Evolutionary conservation across 805 yeast species (phyloP), one percentile per base, ranked within the genome.

Genomic region (Metschnikowia drakensbergensis): DNA sequence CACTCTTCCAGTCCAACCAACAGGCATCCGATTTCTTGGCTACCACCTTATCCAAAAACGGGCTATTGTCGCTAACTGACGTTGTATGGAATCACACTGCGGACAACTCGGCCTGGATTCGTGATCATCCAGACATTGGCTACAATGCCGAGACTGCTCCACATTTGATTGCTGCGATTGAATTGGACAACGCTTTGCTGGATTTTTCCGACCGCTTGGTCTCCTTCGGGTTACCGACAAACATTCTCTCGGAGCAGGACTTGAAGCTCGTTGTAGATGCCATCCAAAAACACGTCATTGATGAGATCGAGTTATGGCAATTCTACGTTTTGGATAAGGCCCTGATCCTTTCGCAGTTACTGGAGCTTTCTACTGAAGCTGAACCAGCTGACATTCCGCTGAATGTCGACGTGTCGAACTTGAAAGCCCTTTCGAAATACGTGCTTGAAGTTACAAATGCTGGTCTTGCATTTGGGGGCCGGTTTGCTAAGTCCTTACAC

Each of bases 51-150:
- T 56, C 69, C 22, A 69, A 83, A 26, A 74, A 84, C 57, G 79
- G 79, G 4, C 75, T 92, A 50, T 72, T 92, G 37, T 77, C 96
- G 0, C 72, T 92, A 70, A 88, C 97, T 1, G 99, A 92, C 66
- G 84, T 94, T 29, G 98, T 92, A 1, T 83, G 90, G 76, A 92
- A 92, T 64, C 99, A 92, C 62, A 92, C 98, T 0, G 97, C 98
- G 2, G 77, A 88, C 62, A 88, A 92, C 66, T 89, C 98, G 0
- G 66, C 60, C 0, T 92, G 99, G 99, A 67, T 94, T 31, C 68
- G 79, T 37, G 86, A 83, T 2, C 90, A 88, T 57, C 97, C 98
- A 0, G 97, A 91, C 23, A 81, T 87, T 2, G 98, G 98, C 7
- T 92, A 92, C 67, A 87, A 88, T 50, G 76, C 76, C 26, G 78